Conservation (phyloP, 805 yeast genomes). For the Candida peoriensis region DNA sequence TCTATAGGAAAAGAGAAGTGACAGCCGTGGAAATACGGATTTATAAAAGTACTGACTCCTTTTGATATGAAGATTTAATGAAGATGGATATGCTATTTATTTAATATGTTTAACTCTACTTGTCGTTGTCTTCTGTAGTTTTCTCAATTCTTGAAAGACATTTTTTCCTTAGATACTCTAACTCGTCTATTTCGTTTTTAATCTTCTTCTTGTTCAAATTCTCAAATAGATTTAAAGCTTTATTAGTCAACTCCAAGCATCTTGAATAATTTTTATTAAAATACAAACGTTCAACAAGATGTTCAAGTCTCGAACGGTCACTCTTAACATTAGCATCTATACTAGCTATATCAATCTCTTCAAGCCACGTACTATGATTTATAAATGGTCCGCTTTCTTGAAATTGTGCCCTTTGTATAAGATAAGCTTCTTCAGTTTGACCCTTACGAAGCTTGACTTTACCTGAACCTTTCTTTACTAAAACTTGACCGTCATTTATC, state of each 20-base stretch:
- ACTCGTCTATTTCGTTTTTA: slow-evolving; percentile 46
- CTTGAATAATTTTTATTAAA: slow-evolving; percentile 44
- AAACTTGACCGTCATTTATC: slow-evolving; percentile 32
- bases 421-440: slow-evolving; percentile 63
- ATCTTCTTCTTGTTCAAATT: slow-evolving; percentile 36
- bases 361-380: slow-evolving; percentile 42
- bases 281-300: slow-evolving; percentile 60
- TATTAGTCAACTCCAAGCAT: slow-evolving; percentile 43
- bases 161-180: slow-evolving; percentile 38
- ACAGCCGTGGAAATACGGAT: slow-evolving; percentile 41
- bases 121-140: not conserved
- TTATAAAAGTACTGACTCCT: slow-evolving; percentile 13
- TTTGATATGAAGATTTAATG: not conserved
- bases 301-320: slow-evolving; percentile 49
- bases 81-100: not conserved
- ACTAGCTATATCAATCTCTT: slow-evolving; percentile 21
- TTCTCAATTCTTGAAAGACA: slow-evolving; percentile 29
- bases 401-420: slow-evolving; percentile 46
- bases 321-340: slow-evolving; percentile 39
- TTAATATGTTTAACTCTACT: not conserved
- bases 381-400: slow-evolving; percentile 51
- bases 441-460: slow-evolving; percentile 53
- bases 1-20: slow-evolving; percentile 30
- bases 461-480: slow-evolving; percentile 42
- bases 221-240: slow-evolving; percentile 31